Evolutionary conservation across 139 green algal species (phyloP), one percentile per base, ranked within the genome.

Genomic region (Volvox reticuliferus): DNA sequence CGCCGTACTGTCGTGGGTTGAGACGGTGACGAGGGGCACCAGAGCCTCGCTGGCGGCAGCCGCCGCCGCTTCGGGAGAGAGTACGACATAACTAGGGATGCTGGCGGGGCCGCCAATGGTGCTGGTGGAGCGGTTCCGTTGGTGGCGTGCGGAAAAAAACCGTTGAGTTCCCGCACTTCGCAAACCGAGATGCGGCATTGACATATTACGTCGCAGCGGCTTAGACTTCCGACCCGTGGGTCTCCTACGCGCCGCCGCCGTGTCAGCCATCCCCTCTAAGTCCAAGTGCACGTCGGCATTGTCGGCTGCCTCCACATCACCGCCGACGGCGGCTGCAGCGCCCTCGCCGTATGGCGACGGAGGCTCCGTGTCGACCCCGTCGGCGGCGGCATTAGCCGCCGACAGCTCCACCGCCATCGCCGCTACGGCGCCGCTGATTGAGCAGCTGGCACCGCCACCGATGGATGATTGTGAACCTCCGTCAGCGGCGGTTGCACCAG

Each of bases 31-130:
- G 30, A 81, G 75, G 30, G 79, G 71, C 79, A 55, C 79, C 24
- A 26, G 19, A 9, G 79, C 79, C 50, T 37, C 79, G 26, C 28
- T n/a, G 50, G 79, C 50, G 32, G 50, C 50, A n/a, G 79, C 79
- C 50, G 79, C 79, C 26, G 28, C 79, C 9, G 28, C 79, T 37
- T 86, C 79, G 13, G 79, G 79, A n/a, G 79, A 21, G n/a, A 86
- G 28, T 16, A 86, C 79, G 50, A 86, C 69, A 55, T 86, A 55
- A 37, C 79, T 86, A 24, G 79, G 79, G 1, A 86, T 85, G 79
- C 20, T 50, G 18, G 12, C 32, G 32, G 32, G 3, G 30, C 32
- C 32, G 2, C 71, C 71, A 30, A 30, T 21, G 3, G 75, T 86
- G 26, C 35, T 68, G 78, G 28, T 44, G 28, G 71, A 79, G 71